A percentile compares a stretch with the other conserved stretches of the same genome.
Evolutionary conservation across 2,329 filamentous ascomycete species (phyloP).

Genomic region (Aspergillus niger): DNA sequence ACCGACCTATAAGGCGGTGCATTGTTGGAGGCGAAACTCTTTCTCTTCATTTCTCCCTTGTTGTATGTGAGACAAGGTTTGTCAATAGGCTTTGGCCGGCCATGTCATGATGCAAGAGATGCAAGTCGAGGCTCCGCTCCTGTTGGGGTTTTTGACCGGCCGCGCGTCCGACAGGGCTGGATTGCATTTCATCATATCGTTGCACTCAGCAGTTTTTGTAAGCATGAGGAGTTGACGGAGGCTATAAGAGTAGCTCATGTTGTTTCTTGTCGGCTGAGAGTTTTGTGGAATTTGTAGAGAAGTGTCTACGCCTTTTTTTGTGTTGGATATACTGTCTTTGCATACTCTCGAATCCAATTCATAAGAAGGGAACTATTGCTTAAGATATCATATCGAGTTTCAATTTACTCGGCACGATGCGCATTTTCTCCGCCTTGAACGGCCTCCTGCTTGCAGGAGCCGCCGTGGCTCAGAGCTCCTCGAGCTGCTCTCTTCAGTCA

Average conservation of each 20-base stretch:
- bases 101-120: slow-evolving; percentile 24
- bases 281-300: background rate
- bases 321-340: background rate
- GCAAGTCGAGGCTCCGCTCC: slow-evolving; percentile 10
- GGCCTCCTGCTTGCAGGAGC: slow-evolving; percentile 25
- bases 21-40: slow-evolving; percentile 7
- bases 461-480: slow-evolving; percentile 19
- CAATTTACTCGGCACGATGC: slow-evolving; percentile 18
- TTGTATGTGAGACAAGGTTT: slow-evolving; percentile 1
- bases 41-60: background rate
- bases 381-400: background rate
- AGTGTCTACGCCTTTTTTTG: no score
- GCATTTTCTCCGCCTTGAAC: slow-evolving; percentile 20
- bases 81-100: slow-evolving; percentile 9
- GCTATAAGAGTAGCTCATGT: slow-evolving; percentile 14
- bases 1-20: background rate
- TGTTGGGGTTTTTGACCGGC: background rate
- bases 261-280: background rate
- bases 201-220: slow-evolving; percentile 12
- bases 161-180: background rate
- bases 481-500: slow-evolving; percentile 24
- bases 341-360: background rate
- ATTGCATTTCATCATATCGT: slow-evolving; percentile 26
- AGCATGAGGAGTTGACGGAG: background rate
- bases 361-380: background rate